phyloP scores from a whole-genome alignment of 306 rosid species.

The Castanospermum australe region DNA sequence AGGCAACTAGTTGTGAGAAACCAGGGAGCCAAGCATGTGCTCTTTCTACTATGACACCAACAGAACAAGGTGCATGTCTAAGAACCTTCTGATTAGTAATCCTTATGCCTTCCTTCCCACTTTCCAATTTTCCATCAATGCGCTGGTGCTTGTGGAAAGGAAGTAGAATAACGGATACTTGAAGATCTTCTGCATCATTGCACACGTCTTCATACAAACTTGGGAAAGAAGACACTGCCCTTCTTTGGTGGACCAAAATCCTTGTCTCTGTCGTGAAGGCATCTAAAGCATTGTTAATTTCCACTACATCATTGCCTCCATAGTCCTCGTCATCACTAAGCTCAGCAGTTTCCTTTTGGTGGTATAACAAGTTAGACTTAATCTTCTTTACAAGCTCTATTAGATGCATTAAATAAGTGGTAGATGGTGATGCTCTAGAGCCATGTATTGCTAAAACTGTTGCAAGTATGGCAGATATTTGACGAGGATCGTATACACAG shows the following conservation, averaged over 20 bases:
- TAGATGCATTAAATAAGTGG: slow-evolving; percentile 61
- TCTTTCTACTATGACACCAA: slow-evolving; percentile 69
- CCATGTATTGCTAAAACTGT: slow-evolving; percentile 61
- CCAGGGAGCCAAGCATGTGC: slow-evolving; percentile 49
- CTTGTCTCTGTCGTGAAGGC: slow-evolving; percentile 56
- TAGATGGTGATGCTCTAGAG: slow-evolving; percentile 40
- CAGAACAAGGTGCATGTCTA: slow-evolving; percentile 81
- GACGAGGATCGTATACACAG: slow-evolving; percentile 84
- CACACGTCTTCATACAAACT: slow-evolving; percentile 79
- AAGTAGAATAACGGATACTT: slow-evolving; percentile 52
- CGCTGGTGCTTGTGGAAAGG: slow-evolving; percentile 92
- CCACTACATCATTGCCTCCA: slow-evolving; percentile 85
- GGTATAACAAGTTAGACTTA: slow-evolving; percentile 60
- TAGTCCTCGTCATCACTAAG: slow-evolving; percentile 79
- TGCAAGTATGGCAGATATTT: slow-evolving; percentile 54
- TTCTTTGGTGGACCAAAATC: slow-evolving; percentile 50
- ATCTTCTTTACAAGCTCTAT: slow-evolving; percentile 72
- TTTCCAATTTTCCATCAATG: slow-evolving; percentile 87
- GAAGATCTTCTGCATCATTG: slow-evolving; percentile 71
- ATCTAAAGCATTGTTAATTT: slow-evolving; percentile 68
- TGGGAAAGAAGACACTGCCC: slow-evolving; percentile 58
- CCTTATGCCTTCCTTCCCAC: slow-evolving; percentile 77
- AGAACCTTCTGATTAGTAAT: slow-evolving; percentile 86
- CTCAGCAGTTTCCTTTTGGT: slow-evolving; percentile 68
- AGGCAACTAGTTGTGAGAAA: slow-evolving; percentile 54